Conservation (phyloP, 257 asterid species). For the Penstemon newberryi region DNA sequence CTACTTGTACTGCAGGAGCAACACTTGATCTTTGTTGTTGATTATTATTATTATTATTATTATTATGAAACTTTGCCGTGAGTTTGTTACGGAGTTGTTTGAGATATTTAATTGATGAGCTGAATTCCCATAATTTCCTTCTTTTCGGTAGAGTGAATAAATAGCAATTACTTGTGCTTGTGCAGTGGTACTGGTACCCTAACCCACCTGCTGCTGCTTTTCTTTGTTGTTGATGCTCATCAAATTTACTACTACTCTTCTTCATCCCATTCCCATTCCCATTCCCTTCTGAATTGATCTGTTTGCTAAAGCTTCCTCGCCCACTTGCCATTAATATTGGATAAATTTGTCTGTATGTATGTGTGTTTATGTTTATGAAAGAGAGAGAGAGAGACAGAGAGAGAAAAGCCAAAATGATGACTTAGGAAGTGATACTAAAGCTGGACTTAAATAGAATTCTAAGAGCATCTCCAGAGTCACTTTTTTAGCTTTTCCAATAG, state of each 20-base stretch:
- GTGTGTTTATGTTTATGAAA: too few relatives aligned
- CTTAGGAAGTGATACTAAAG: too few relatives aligned
- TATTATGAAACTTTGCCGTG: conserved; percentile 24
- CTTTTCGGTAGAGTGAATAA: conserved; percentile 34
- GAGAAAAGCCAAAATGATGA: too few relatives aligned
- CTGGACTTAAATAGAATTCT: too few relatives aligned
- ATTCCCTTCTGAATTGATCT: conserved; percentile 4
- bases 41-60: not conserved
- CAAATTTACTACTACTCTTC: not conserved
- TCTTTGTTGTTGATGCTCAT: conserved; percentile 11
- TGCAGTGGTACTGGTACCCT: not conserved
- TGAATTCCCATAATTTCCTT: conserved; percentile 11
- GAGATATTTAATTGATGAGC: conserved; percentile 35
- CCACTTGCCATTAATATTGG: conserved; percentile 28
- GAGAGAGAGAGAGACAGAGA: too few relatives aligned
- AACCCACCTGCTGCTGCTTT: not conserved
- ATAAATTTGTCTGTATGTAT: too few relatives aligned
- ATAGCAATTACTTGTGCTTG: conserved; percentile 35
- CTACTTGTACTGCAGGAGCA: conserved; percentile 11
- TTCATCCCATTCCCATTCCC: too few relatives aligned
- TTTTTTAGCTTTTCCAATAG: too few relatives aligned
- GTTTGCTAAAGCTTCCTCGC: conserved; percentile 14
- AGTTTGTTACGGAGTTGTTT: conserved; percentile 38
- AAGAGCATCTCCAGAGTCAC: too few relatives aligned
- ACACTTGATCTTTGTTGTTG: conserved; percentile 15